Base-by-base conservation (phyloP, 768 basidiomycete species). In the Suillus subluteus region DNA sequence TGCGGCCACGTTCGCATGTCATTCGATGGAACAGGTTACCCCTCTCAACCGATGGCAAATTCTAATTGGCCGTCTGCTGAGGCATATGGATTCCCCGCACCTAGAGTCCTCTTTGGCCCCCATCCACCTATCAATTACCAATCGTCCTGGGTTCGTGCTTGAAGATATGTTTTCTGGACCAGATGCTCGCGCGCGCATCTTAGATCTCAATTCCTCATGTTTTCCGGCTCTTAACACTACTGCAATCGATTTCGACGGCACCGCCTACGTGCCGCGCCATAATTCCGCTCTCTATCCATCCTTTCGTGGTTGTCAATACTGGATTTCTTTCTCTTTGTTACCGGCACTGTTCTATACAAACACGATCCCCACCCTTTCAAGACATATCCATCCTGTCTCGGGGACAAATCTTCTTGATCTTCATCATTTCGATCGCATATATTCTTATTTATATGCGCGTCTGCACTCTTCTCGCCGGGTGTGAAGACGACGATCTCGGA, bases 371-470 rank as follows among this genome's bases (percentile, higher is more conserved):
- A 62, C 73, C 72, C 67, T 74, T 76, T 79, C 74, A 77, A 84
- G 87, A 87, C 87, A 83, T 87, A 87, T 88, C 83, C 86, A 86
- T 87, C 84, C 86, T 81, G 86, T 87, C 85, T 77, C 73, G 79
- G 80, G 82, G 80, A 79, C 75, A 76, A 67, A 67, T 74, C 70
- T 69, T 70, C 67, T 73, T 65, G 58, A 50, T 54, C 64, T 44
- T 74, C 69, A 65, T 69, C 72, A 70, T 73, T 72, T 72, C 73
- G 71, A 62, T 70, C 69, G 71, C 75, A 75, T 73, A 72, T 72
- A 70, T 63, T 46, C 48, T 41, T 66, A 64, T 73, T 78, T 75
- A 73, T 74, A 74, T 76, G 76, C 73, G 48, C 69, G 64, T 70
- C 70, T 66, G 64, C 64, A 64, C 61, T 67, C 56, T 63, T 41